Conservation (phyloP, 495 filamentous ascomycete genomes). For the Hypoxylon crocopeplum region DNA sequence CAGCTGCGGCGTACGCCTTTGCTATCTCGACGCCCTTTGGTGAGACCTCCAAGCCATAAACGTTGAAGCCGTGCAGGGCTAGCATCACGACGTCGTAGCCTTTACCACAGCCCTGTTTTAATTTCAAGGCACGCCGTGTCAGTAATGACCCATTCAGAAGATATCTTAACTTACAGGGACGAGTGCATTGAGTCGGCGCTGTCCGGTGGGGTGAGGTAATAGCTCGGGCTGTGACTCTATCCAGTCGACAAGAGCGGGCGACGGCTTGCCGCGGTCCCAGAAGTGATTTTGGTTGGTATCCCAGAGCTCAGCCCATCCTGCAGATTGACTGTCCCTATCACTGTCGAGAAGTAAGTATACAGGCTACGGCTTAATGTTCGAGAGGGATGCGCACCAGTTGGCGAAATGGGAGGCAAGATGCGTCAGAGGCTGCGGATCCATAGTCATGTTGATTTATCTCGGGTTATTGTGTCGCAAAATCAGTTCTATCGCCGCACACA, state of each 20-base stretch:
- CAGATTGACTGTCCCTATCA: neutral
- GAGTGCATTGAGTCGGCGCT: constrained; percentile 7
- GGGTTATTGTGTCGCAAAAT: no score
- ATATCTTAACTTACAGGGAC: constrained; percentile 3
- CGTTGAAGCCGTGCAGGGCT: constrained; percentile 72
- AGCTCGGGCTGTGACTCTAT: constrained; percentile 37
- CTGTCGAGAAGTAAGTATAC: neutral
- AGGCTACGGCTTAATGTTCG: neutral
- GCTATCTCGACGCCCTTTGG: constrained; percentile 61
- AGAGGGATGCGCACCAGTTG: neutral
- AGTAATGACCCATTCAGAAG: neutral
- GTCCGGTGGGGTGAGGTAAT: neutral
- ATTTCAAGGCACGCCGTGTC: neutral
- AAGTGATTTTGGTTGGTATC: constrained; percentile 44
- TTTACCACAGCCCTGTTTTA: constrained; percentile 67
- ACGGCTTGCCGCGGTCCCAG: constrained; percentile 54
- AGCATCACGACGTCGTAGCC: constrained; percentile 76
- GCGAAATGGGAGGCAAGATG: neutral
- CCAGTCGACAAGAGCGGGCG: constrained; percentile 51
- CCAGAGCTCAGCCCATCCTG: constrained; percentile 51
- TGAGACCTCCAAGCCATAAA: constrained; percentile 74
- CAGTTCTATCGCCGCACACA: no score
- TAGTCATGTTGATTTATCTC: no score
- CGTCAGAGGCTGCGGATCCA: neutral
- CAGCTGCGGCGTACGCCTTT: constrained; percentile 40